Evolutionary conservation across 148 eudicot genomes (phyloP).

Genomic region (Cornus controversa): DNA sequence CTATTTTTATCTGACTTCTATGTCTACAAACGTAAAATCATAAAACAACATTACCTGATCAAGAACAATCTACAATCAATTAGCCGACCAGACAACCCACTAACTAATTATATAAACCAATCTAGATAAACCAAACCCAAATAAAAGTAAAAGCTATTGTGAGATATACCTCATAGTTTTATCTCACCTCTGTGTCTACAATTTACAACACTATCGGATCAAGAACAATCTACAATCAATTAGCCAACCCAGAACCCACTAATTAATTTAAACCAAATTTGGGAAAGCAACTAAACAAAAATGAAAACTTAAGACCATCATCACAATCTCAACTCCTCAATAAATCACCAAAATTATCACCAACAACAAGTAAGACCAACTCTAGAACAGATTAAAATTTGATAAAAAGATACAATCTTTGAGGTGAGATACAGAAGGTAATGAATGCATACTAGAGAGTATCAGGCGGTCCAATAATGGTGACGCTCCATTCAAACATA

Average conservation of each 20-base stretch:
- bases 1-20: no score
- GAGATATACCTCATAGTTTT: no score
- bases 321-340: no score
- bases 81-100: neutral
- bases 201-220: neutral
- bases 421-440: no score
- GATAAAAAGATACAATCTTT: neutral
- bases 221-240: neutral
- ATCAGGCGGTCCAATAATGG: slow-evolving; percentile 79
- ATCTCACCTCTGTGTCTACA: no score
- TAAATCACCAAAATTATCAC: neutral
- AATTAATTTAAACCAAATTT: no score
- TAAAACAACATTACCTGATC: neutral
- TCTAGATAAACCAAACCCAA: neutral
- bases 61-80: neutral
- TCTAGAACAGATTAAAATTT: neutral
- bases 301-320: no score
- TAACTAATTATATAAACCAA: neutral
- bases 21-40: no score
- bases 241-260: neutral
- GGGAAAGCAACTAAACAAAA: no score
- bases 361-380: neutral
- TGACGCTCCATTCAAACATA: slow-evolving; percentile 72
- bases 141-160: neutral
- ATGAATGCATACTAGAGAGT: slow-evolving; percentile 45